These are phyloP conservation scores for Cyberlindnera maritima DNA, from an alignment of 805 yeast genomes.

Conservation along the genomic window DNA sequence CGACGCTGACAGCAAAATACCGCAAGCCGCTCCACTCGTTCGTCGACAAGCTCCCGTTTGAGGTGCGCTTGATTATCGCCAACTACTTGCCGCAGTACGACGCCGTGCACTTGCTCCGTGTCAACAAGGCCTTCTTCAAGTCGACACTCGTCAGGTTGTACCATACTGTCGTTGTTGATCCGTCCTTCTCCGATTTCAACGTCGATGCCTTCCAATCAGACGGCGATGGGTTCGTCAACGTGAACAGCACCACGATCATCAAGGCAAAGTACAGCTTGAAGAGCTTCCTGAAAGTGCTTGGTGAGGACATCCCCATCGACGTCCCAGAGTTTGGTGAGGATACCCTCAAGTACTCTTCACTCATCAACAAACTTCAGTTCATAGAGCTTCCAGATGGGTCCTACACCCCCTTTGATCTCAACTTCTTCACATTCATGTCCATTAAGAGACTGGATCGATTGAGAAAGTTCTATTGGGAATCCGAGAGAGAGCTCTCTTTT, in stretches of 20 bases:
- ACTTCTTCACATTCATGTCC: conserved; percentile 30
- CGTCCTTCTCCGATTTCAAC: conserved; percentile 37
- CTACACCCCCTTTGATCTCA: conserved; percentile 32
- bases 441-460: conserved; percentile 29
- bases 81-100: conserved; percentile 38
- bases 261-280: conserved; percentile 40
- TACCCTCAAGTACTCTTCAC: conserved; percentile 10
- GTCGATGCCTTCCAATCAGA: conserved; percentile 31
- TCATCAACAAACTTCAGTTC: conserved; percentile 32
- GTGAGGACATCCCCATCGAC: conserved; percentile 5
- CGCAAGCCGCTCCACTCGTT: not conserved
- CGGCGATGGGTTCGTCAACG: conserved; percentile 19
- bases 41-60: conserved; percentile 37
- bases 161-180: conserved; percentile 28
- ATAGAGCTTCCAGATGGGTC: conserved; percentile 42
- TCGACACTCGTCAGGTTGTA: conserved; percentile 36
- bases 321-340: not conserved
- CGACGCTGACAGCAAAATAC: not conserved
- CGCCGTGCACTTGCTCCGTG: conserved; percentile 32
- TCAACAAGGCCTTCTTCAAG: conserved; percentile 30
- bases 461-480: conserved; percentile 28
- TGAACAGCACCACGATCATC: conserved; percentile 28
- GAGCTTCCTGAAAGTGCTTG: conserved; percentile 29
- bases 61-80: conserved; percentile 34
- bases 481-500: conserved; percentile 35